Evolutionary conservation across 1,139 yeast species (phyloP).

Genomic region (Blastobotrys serpentis): DNA sequence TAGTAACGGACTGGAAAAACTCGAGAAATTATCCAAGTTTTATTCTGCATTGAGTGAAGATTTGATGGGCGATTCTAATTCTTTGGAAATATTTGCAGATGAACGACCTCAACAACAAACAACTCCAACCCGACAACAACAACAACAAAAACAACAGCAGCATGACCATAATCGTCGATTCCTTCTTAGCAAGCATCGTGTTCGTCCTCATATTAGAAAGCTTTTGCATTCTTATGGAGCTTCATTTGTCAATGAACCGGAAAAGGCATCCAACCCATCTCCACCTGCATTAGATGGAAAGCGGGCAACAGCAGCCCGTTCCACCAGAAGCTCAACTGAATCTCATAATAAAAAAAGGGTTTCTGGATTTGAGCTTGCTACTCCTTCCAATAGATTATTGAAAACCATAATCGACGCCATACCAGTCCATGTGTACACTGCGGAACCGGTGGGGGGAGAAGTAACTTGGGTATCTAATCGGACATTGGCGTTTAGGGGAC

Average conservation of each 20-base stretch:
- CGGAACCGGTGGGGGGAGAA: slow-evolving; percentile 36
- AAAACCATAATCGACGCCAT: slow-evolving; percentile 39
- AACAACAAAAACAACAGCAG: slow-evolving; percentile 3
- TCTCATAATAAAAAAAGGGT: neutral
- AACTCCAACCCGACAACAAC: neutral
- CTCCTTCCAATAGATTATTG: slow-evolving; percentile 32
- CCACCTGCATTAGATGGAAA: neutral
- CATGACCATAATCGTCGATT: slow-evolving; percentile 10
- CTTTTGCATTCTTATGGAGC: slow-evolving; percentile 28
- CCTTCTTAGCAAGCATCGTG: slow-evolving; percentile 17
- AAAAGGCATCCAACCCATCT: slow-evolving; percentile 12
- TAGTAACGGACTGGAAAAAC: slow-evolving; percentile 15
- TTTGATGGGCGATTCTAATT: slow-evolving; percentile 15
- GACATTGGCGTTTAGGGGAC: slow-evolving; percentile 37
- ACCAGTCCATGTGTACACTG: slow-evolving; percentile 39
- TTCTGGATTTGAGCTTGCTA: slow-evolving; percentile 19
- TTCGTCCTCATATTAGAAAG: slow-evolving; percentile 23
- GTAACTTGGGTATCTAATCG: slow-evolving; percentile 40
- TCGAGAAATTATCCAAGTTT: slow-evolving; percentile 19
- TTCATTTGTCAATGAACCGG: slow-evolving; percentile 25
- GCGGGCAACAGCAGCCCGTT: neutral
- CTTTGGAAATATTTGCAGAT: slow-evolving; percentile 18
- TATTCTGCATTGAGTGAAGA: slow-evolving; percentile 24
- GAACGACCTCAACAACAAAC: slow-evolving; percentile 1
- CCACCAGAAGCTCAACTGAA: slow-evolving; percentile 7